phyloP scores from a whole-genome alignment of 805 yeast genomes.

The Monosporozyma solicola region DNA sequence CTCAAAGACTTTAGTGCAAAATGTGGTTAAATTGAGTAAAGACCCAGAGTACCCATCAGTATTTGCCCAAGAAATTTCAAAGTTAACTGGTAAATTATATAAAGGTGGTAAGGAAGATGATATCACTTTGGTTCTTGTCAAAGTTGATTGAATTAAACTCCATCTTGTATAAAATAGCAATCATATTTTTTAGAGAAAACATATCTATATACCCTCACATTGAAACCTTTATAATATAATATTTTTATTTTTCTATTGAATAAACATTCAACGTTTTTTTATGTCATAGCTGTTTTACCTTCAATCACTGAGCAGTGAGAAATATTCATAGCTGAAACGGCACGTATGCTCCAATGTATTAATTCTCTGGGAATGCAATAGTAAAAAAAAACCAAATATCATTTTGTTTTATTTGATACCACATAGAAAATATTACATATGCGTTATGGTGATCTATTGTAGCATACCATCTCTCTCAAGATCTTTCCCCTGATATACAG shows the following conservation, averaged over 20 bases:
- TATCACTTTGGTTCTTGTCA: slow-evolving; percentile 71
- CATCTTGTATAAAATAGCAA: background rate
- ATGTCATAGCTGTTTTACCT: too few relatives aligned
- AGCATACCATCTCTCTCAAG: too few relatives aligned
- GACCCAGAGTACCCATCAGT: slow-evolving; percentile 75
- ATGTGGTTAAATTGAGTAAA: slow-evolving; percentile 60
- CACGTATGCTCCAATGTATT: too few relatives aligned
- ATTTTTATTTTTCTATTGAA: background rate
- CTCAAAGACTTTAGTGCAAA: slow-evolving; percentile 49
- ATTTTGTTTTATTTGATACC: too few relatives aligned
- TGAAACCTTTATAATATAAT: background rate
- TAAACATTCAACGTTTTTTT: too few relatives aligned
- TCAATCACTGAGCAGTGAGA: too few relatives aligned
- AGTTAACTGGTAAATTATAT: slow-evolving; percentile 30
- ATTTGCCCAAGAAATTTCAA: slow-evolving; percentile 56
- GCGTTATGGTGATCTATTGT: too few relatives aligned
- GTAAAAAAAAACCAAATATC: too few relatives aligned
- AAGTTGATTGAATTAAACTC: slow-evolving; percentile 35
- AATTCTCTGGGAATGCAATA: too few relatives aligned
- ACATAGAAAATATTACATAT: too few relatives aligned
- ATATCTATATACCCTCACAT: background rate
- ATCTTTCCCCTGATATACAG: too few relatives aligned
- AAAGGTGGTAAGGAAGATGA: slow-evolving; percentile 96
- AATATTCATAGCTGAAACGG: too few relatives aligned
- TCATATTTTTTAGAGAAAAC: background rate